Evolutionary conservation across 371 early-diverging fungal species (phyloP).

Genomic region (Entomophthora muscae): DNA sequence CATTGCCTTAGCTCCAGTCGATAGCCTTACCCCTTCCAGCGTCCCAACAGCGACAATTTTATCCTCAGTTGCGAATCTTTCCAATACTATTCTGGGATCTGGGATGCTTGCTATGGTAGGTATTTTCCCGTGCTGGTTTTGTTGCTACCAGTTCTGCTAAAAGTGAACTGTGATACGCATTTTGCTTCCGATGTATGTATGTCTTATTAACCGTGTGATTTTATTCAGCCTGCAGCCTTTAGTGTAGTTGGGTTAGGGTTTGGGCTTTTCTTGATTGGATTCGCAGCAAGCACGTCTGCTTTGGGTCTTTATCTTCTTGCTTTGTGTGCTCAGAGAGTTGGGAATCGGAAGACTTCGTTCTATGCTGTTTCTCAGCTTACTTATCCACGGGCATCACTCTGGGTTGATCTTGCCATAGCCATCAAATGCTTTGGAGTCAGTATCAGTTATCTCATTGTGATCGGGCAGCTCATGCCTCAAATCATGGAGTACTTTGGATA

Average conservation of each 20-base stretch:
- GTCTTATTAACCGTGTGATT: too few relatives aligned
- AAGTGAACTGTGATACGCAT: too few relatives aligned
- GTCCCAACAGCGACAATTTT: constrained; percentile 1
- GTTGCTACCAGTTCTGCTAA: too few relatives aligned
- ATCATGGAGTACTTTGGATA: constrained; percentile 22
- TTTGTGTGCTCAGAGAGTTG: constrained; percentile 44
- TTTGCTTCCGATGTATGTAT: too few relatives aligned
- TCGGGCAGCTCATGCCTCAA: constrained; percentile 84
- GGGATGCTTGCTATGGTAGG: constrained; percentile 93
- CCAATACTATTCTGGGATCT: constrained; percentile 90
- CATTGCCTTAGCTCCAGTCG: background rate
- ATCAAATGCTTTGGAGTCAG: constrained; percentile 99
- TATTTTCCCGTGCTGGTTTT: too few relatives aligned
- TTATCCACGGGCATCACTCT: constrained; percentile 75
- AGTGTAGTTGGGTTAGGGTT: constrained; percentile 69
- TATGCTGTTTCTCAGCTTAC: constrained; percentile 76
- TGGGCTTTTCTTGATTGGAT: constrained; percentile 56
- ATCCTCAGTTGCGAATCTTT: constrained; percentile 40
- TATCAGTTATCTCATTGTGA: constrained; percentile 96
- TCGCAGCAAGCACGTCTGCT: constrained; percentile 55
- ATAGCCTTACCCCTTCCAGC: background rate
- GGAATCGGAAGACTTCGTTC: constrained; percentile 70
- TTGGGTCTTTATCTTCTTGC: constrained; percentile 75
- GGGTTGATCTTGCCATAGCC: constrained; percentile 94
- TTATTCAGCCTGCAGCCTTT: constrained; percentile 73